These are phyloP conservation scores for Melastoma candidum DNA, from an alignment of 441 rosid genomes.

Conservation along the genomic window DNA sequence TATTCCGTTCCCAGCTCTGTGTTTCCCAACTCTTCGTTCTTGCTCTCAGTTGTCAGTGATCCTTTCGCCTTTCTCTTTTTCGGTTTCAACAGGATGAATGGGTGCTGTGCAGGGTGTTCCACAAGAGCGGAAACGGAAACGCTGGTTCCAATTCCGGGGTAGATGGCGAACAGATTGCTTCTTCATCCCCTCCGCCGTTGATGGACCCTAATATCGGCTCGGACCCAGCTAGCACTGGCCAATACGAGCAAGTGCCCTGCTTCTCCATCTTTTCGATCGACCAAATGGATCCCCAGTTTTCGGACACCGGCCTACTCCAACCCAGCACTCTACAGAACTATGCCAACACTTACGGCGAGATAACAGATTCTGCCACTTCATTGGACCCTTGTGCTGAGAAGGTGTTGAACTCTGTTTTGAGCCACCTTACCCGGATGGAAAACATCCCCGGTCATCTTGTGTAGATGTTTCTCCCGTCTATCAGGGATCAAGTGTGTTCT, in stretches of 20 bases:
- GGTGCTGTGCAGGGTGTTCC: constrained; percentile 48
- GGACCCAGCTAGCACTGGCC: constrained; percentile 25
- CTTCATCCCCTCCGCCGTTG: constrained; percentile 26
- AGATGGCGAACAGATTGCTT: constrained; percentile 24
- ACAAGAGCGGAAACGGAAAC: constrained; percentile 29
- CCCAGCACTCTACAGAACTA: too few species aligned
- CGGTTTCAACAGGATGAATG: constrained; percentile 42
- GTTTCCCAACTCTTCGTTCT: too few species aligned
- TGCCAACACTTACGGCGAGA: constrained; percentile 6
- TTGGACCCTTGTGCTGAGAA: constrained; percentile 23
- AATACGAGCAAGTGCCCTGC: constrained; percentile 66
- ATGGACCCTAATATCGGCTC: constrained; percentile 35
- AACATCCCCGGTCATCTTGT: not conserved
- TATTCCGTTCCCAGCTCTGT: too few species aligned
- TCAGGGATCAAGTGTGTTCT: too few species aligned
- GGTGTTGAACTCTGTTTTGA: constrained; percentile 30
- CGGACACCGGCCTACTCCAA: constrained; percentile 4
- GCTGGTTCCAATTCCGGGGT: constrained; percentile 17
- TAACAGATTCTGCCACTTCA: not conserved
- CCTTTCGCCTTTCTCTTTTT: not conserved
- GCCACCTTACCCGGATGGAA: constrained; percentile 29
- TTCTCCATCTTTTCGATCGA: constrained; percentile 37
- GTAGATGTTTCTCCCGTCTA: too few species aligned
- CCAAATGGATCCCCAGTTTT: constrained; percentile 17
- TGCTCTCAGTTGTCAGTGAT: too few species aligned